Evolutionary conservation across 306 rosid species (phyloP).

Genomic region (Sesbania bispinosa): DNA sequence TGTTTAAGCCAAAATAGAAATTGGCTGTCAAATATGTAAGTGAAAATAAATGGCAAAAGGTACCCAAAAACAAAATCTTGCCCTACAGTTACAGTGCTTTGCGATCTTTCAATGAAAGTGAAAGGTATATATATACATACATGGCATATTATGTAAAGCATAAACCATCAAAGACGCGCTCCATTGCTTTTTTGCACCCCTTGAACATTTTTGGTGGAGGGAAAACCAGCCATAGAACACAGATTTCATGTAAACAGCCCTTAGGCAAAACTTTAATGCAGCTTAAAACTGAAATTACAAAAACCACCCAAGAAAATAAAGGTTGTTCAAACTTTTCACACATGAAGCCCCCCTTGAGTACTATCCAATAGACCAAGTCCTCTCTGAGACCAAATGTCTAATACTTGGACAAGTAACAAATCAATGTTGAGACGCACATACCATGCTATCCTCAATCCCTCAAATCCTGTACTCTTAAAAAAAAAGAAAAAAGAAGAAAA

Average conservation of each 20-base stretch:
- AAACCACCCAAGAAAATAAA: too few species aligned
- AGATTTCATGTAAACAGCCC: too few species aligned
- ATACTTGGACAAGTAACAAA: not conserved
- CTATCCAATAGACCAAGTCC: not conserved
- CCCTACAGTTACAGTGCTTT: not conserved
- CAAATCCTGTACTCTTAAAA: too few species aligned
- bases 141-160: not conserved
- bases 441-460: not conserved
- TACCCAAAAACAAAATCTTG: not conserved
- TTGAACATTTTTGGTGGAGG: not conserved
- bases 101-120: conserved; percentile 16
- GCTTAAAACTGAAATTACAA: not conserved
- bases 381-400: not conserved
- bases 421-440: conserved; percentile 2
- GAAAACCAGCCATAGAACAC: not conserved
- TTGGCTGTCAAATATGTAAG: conserved; percentile 20
- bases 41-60: not conserved
- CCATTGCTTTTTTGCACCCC: not conserved
- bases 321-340: conserved; percentile 17
- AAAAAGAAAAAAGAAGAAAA: too few species aligned
- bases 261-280: not conserved
- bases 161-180: conserved; percentile 21
- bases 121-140: not conserved
- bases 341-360: not conserved
- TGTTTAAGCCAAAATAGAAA: conserved; percentile 27